Base-by-base conservation (phyloP, 108 stramenopile species). In the Cyclotella distinguenda region DNA sequence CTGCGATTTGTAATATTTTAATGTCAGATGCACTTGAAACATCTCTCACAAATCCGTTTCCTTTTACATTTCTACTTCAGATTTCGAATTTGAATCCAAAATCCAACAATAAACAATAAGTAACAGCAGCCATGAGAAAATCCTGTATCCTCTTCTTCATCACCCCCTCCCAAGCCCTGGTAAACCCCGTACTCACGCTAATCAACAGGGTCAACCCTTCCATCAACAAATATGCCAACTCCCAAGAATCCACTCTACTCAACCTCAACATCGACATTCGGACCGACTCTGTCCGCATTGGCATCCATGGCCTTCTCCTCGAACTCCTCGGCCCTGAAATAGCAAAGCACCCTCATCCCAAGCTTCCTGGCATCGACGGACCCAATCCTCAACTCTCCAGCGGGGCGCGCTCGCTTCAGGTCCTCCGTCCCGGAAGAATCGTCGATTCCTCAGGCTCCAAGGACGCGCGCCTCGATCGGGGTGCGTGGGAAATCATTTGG, bases 401-500 rank as follows among this genome's bases (percentile, higher is more conserved):
- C 36, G 87, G 87, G 5, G 40, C 69, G 3, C 79, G 63, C 22
- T 45, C 54, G 4, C 70, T 75, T 6, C 10, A 18, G 40, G 40
- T 85, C 1, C 54, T 77, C 12, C 60, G 78, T 11, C 34, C 67
- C 18, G 84, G 82, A 2, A 58, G 51, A 8, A 83, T 70, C 51
- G 51, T 85, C 4, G 76, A 76, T 31, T 51, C 82, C 31, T 35
- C 42, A 0, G 87, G 87, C 16, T 51, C 54, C 6, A 26, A 77
- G 7, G 22, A 2, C 19, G 79, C 82, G 53, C 53, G 63, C 25
- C 38, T 80, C 6, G 40, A 67, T n/a, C 57, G 84, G 31, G 81
- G 80, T 13, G 81, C 69, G 26, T 88, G 84, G 85, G 87, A 88
- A 53, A 70, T 88, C 23, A 57, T 84, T 32, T 88, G 87, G 87